Conservation (phyloP, 495 filamentous ascomycete genomes). For the Penicillium herquei region DNA sequence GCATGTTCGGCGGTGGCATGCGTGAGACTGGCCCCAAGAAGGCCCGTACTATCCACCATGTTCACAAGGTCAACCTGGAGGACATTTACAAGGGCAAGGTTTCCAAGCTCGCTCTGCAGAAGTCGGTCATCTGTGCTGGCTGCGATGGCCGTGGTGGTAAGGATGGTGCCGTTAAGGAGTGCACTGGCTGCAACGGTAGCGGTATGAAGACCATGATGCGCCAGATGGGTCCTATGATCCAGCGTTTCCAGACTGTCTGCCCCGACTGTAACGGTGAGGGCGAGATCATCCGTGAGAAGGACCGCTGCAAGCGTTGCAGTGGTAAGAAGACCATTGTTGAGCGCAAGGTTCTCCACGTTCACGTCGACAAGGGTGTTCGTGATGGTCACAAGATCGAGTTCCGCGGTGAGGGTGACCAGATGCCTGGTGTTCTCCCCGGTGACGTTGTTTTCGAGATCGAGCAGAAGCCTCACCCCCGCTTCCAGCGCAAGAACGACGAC, state of each 20-base stretch:
- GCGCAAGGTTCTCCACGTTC: conserved; percentile 96
- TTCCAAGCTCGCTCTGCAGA: conserved; percentile 95
- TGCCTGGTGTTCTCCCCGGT: conserved; percentile 85
- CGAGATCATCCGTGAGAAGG: conserved; percentile 92
- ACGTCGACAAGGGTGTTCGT: conserved; percentile 92
- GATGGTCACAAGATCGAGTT: conserved; percentile 95
- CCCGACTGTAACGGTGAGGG: conserved; percentile 97
- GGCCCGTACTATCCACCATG: conserved; percentile 93
- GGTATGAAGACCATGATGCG: conserved; percentile 99
- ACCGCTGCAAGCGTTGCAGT: conserved; percentile 88
- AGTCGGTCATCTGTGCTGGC: conserved; percentile 92
- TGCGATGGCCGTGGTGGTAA: conserved; percentile 97
- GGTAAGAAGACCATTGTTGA: conserved; percentile 98
- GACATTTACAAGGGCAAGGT: conserved; percentile 98
- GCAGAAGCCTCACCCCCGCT: conserved; percentile 92
- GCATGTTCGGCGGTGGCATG: conserved; percentile 84
- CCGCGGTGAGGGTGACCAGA: conserved; percentile 93
- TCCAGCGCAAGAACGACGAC: conserved; percentile 95
- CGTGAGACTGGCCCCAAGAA: conserved; percentile 84
- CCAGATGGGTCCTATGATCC: conserved; percentile 99
- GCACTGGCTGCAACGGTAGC: conserved; percentile 82
- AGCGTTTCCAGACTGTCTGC: conserved; percentile 99
- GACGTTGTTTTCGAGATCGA: conserved; percentile 98
- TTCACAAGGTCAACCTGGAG: conserved; percentile 95
- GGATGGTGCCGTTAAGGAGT: conserved; percentile 92